Evolutionary conservation across 495 filamentous ascomycete species (phyloP), one percentile per base, ranked within the genome.

Genomic region (Tuber indicum): DNA sequence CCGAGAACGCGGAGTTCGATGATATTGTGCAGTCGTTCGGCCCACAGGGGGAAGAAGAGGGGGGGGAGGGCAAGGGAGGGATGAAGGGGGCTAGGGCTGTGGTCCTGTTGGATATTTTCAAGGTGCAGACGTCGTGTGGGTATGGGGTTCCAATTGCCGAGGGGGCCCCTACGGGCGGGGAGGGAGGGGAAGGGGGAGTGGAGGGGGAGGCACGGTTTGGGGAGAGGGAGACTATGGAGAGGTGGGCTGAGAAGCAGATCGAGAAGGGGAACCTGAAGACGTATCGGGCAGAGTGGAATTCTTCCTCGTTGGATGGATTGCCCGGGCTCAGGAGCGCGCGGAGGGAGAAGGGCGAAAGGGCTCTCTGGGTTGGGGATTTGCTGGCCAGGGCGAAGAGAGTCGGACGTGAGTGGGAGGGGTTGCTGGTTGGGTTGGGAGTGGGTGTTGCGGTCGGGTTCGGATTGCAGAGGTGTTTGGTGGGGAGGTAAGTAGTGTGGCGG

Each of bases 51-150:
- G 76, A 77, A 46, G 76, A 82, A 44, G 32, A 32, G 32, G 76
- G 23, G 5, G 88, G 75, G 83, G 84, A 4, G 84, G 52, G 0
- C 3, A 26, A 87, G 42, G 74, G 86, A 45, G 76, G 82, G 0
- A 71, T 89, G 0, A 84, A 84, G 0, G 90, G 89, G 0, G 86
- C 86, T 7, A 86, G 92, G 26, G 90, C 91, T 26, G 86, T 93
- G 26, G 88, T 93, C 70, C 49, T 90, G 36, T 84, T 93, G 72
- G 86, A 91, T 80, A 83, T 93, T 45, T 91, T 89, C 83, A 91
- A 93, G 84, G 86, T 89, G 14, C 88, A 90, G 86, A 88, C 87
- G 26, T 87, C 87, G 16, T 90, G 89, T 78, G 88, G 89, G 1
- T 90, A 85, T 78, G 88, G 87, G 19, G 88, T 91, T 5, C 89